phyloP scores from a whole-genome alignment of 2,329 filamentous ascomycete species.

The Neopestalotiopsis sp. region DNA sequence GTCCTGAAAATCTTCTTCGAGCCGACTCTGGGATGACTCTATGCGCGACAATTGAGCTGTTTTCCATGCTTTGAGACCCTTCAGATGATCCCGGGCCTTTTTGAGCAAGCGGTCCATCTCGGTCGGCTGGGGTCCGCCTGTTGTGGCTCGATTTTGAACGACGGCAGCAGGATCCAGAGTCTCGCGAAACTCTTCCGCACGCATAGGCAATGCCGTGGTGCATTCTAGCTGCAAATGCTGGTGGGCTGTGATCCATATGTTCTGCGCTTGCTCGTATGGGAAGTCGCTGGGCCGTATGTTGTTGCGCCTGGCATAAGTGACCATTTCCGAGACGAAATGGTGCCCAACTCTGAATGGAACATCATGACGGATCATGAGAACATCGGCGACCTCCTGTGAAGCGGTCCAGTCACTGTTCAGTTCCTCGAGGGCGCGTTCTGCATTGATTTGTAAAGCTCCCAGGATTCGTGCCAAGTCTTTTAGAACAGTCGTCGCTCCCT shows the following conservation, averaged over 20 bases:
- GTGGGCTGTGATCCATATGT: constrained; percentile 6
- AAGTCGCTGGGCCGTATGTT: constrained; percentile 15
- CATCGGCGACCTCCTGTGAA: constrained; percentile 16
- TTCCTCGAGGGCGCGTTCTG: constrained; percentile 14
- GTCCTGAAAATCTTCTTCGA: background rate
- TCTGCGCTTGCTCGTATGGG: constrained; percentile 11
- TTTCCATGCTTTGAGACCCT: constrained; percentile 7
- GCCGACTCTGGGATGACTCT: background rate
- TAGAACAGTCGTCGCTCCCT: constrained; percentile 8
- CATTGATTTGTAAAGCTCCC: constrained; percentile 8
- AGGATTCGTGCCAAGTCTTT: constrained; percentile 14
- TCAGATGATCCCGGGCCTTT: background rate
- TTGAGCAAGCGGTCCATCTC: constrained; percentile 16
- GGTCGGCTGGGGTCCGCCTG: constrained; percentile 14
- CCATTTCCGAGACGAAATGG: constrained; percentile 16
- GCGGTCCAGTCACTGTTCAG: constrained; percentile 19
- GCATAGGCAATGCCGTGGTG: constrained; percentile 6
- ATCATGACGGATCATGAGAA: constrained; percentile 12
- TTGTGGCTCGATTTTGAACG: constrained; percentile 14
- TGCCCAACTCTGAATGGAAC: constrained; percentile 15
- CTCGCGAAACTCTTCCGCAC: constrained; percentile 11
- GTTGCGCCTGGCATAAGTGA: constrained; percentile 15
- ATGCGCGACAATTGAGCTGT: background rate
- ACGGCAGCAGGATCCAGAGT: constrained; percentile 15
- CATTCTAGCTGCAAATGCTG: background rate